These are phyloP conservation scores for Oryza meridionalis DNA, from an alignment of 176 grass and related monocot species.

Conservation along the genomic window DNA sequence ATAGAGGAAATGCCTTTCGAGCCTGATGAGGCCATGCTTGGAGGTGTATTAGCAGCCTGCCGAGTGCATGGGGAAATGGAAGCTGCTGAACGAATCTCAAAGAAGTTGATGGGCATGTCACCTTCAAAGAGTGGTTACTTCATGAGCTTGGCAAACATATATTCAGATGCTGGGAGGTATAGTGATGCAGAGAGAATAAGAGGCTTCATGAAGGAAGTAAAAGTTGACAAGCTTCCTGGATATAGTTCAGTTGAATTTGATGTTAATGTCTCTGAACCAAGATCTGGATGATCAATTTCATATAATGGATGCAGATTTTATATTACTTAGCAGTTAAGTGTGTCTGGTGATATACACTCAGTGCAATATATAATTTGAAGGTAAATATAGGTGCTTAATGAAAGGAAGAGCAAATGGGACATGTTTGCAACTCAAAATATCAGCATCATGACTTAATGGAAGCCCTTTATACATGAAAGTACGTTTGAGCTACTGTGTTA, in stretches of 20 bases:
- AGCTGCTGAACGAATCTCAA: slow-evolving; percentile 59
- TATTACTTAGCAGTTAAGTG: background rate
- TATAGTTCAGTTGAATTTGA: slow-evolving; percentile 55
- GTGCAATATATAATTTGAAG: slow-evolving; percentile 15
- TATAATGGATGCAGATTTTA: slow-evolving; percentile 13
- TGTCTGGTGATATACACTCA: background rate
- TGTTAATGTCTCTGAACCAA: slow-evolving; percentile 13
- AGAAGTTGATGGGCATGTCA: slow-evolving; percentile 59
- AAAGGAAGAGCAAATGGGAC: slow-evolving; percentile 11
- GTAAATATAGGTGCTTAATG: background rate
- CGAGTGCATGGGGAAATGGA: slow-evolving; percentile 68
- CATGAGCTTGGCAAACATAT: slow-evolving; percentile 85
- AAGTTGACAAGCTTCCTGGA: slow-evolving; percentile 64
- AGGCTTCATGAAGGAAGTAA: slow-evolving; percentile 73
- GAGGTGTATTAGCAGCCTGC: slow-evolving; percentile 62
- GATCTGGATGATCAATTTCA: slow-evolving; percentile 3
- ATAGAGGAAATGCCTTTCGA: slow-evolving; percentile 77
- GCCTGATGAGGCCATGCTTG: slow-evolving; percentile 65
- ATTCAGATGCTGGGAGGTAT: slow-evolving; percentile 71
- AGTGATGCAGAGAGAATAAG: slow-evolving; percentile 69
- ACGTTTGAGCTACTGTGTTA: background rate
- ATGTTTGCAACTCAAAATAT: background rate
- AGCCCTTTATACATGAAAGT: background rate
- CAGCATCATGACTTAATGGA: background rate
- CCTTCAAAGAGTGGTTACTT: slow-evolving; percentile 71